Evolutionary conservation across 1,139 yeast genomes (phyloP).

Genomic region (Yamadazyma blattariae): DNA sequence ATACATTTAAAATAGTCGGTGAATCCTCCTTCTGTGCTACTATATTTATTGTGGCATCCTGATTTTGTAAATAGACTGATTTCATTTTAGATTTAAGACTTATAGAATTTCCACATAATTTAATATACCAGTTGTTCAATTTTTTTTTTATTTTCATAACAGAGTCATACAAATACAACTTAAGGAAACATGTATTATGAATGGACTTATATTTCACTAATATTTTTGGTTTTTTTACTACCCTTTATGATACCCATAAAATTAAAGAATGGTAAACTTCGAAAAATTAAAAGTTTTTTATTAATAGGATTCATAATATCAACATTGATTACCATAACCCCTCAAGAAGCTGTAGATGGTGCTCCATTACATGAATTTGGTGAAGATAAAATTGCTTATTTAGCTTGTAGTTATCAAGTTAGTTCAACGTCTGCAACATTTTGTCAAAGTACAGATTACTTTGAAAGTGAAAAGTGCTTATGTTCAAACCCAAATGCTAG

Average conservation of each 20-base stretch:
- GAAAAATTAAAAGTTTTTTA: constrained; percentile 13
- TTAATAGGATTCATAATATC: constrained; percentile 19
- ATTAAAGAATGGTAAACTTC: constrained; percentile 10
- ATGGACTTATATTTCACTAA: constrained; percentile 18
- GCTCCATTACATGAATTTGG: constrained; percentile 37
- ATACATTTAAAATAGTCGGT: no score
- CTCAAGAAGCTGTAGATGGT: constrained; percentile 28
- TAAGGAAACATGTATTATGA: constrained; percentile 23
- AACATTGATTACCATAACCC: constrained; percentile 25
- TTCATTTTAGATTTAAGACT: no score
- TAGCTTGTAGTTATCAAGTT: constrained; percentile 31
- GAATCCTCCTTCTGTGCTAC: no score
- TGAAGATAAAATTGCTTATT: constrained; percentile 26
- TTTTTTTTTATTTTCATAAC: no score
- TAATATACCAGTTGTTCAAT: no score
- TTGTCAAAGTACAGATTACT: constrained; percentile 15
- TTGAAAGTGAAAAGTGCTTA: constrained; percentile 17
- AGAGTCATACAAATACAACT: no score
- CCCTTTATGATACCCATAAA: constrained; percentile 20
- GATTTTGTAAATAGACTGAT: no score
- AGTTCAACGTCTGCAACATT: constrained; percentile 19
- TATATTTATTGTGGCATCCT: no score
- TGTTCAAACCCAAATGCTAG: constrained; percentile 34
- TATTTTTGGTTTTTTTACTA: constrained; percentile 14
- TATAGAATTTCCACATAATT: no score